Conservation (phyloP, 495 filamentous ascomycete genomes). For the Terfezia boudieri region DNA sequence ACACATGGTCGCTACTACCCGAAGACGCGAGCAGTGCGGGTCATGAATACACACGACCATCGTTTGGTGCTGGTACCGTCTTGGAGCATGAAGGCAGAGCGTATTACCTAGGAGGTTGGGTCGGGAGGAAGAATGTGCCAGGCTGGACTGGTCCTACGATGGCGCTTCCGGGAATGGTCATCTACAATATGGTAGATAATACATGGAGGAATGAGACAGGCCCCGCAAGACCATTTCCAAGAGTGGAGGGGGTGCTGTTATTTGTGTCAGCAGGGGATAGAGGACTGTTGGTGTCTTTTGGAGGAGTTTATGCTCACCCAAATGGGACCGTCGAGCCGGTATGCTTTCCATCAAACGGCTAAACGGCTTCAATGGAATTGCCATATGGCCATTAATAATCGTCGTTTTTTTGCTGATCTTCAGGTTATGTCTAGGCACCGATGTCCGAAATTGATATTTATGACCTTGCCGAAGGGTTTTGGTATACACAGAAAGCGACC, state of each 20-base stretch:
- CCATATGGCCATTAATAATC: too few relatives aligned
- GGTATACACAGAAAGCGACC: constrained; percentile 31
- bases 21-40: not conserved
- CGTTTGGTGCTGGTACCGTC: constrained; percentile 21
- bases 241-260: constrained; percentile 26
- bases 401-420: too few relatives aligned
- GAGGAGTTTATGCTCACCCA: constrained; percentile 23
- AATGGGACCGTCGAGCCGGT: constrained; percentile 10
- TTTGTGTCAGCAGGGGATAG: constrained; percentile 30
- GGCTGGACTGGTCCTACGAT: constrained; percentile 24
- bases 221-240: constrained; percentile 13
- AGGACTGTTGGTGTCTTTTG: constrained; percentile 32
- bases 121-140: constrained; percentile 23
- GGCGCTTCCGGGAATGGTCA: constrained; percentile 23
- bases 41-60: not conserved
- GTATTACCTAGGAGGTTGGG: constrained; percentile 29
- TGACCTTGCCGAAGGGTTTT: constrained; percentile 28
- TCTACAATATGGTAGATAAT: constrained; percentile 25
- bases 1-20: constrained; percentile 3
- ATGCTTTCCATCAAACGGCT: not conserved
- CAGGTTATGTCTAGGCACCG: constrained; percentile 7
- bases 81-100: constrained; percentile 20
- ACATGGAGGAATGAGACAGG: constrained; percentile 24
- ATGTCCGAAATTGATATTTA: constrained; percentile 28
- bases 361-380: not conserved